Percentiles rank a stretch among this genome's conserved stretches.
phyloP scores from a whole-genome alignment of 2,329 filamentous ascomycete genomes.

The Exophiala bonariae region DNA sequence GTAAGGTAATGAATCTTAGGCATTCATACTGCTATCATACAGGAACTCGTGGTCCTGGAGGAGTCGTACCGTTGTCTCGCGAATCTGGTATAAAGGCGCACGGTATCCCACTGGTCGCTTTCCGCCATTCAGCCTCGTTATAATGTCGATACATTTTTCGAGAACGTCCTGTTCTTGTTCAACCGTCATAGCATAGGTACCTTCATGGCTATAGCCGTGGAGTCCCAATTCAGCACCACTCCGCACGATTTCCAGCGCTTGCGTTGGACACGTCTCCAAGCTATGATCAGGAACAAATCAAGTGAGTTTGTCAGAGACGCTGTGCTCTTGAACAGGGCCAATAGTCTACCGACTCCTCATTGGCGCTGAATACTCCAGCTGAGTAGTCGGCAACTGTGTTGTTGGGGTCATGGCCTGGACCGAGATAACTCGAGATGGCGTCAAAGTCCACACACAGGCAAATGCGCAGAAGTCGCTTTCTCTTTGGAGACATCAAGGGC shows the following conservation, averaged over 20 bases:
- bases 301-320: constrained; percentile 54
- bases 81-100: constrained; percentile 53
- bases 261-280: constrained; percentile 56
- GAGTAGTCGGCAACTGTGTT: constrained; percentile 60
- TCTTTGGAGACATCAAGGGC: no score
- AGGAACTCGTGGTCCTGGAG: constrained; percentile 51
- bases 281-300: constrained; percentile 64
- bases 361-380: constrained; percentile 57
- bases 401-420: constrained; percentile 53
- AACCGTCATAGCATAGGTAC: constrained; percentile 40
- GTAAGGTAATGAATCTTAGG: constrained; percentile 53
- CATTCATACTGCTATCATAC: constrained; percentile 53
- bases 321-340: constrained; percentile 54
- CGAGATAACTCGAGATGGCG: constrained; percentile 61
- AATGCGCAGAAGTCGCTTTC: constrained; percentile 24
- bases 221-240: constrained; percentile 46
- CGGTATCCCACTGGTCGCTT: constrained; percentile 51
- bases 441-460: constrained; percentile 55
- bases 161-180: constrained; percentile 53
- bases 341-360: constrained; percentile 57
- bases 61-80: constrained; percentile 49
- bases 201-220: constrained; percentile 44
- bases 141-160: constrained; percentile 47
- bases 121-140: constrained; percentile 41
- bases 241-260: constrained; percentile 51